Conservation (phyloP, 257 asterid genomes). For the Prunella vulgaris region DNA sequence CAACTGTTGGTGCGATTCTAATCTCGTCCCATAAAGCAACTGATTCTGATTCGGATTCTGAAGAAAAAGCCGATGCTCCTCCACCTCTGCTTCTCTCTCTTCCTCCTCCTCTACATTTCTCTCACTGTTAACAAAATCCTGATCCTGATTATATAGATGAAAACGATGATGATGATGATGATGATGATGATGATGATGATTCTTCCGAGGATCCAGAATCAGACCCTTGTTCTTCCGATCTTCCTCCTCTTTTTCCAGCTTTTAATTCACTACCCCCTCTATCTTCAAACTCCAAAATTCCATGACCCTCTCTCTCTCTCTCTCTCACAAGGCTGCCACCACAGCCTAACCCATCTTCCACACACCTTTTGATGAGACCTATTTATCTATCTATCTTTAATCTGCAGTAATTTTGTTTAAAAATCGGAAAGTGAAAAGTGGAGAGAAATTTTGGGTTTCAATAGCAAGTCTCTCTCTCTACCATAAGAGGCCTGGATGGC, state of each 20-base stretch:
- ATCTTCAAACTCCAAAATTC: conserved; percentile 34
- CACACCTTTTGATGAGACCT: conserved; percentile 38
- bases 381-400: too few species aligned
- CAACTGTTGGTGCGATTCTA: conserved; percentile 5
- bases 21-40: conserved; percentile 11
- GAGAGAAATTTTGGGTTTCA: conserved; percentile 5
- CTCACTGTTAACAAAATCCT: conserved; percentile 8
- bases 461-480: conserved; percentile 1
- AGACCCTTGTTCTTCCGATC: too few species aligned
- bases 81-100: conserved; percentile 26
- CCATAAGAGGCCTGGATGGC: conserved; percentile 42
- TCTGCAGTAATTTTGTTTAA: not conserved
- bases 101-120: conserved; percentile 26
- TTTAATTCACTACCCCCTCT: too few species aligned
- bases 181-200: conserved; percentile 34
- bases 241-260: too few species aligned
- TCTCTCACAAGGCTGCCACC: too few species aligned
- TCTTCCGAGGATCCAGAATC: conserved; percentile 94
- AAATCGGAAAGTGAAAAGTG: conserved; percentile 2
- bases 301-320: too few species aligned
- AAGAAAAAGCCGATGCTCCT: conserved; percentile 12
- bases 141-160: conserved; percentile 35
- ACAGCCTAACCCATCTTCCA: conserved; percentile 66
- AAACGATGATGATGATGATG: conserved; percentile 36
- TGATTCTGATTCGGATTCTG: conserved; percentile 23